These are phyloP conservation scores for Setaria italica DNA, from an alignment of 202 grass and related monocot genomes.

Conservation along the genomic window DNA sequence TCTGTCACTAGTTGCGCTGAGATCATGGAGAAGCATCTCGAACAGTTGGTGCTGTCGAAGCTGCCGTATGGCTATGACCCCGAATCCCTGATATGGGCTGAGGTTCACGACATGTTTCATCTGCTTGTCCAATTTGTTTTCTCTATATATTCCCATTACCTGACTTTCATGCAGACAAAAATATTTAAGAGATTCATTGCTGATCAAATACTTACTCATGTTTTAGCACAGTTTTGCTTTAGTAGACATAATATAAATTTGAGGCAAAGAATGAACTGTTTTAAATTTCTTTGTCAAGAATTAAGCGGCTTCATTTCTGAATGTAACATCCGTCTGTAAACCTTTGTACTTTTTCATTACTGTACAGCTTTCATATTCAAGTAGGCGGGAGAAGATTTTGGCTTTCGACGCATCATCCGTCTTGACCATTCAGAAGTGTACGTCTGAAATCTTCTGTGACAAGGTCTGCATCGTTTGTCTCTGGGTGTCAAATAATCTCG, in stretches of 20 bases:
- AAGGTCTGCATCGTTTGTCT: background rate
- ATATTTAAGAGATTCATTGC: background rate
- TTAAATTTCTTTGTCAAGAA: background rate
- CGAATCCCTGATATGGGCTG: background rate
- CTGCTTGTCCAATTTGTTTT: background rate
- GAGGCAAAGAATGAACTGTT: background rate
- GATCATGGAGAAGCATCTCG: constrained; percentile 78
- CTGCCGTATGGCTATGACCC: constrained; percentile 70
- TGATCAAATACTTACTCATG: background rate
- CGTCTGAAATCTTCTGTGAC: background rate
- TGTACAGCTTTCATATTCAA: background rate
- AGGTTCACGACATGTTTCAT: background rate
- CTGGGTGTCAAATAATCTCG: background rate
- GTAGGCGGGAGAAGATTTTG: background rate
- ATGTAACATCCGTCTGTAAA: background rate
- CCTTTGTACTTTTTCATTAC: background rate
- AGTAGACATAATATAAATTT: background rate
- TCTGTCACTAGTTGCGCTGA: constrained; percentile 56
- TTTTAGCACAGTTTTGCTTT: background rate
- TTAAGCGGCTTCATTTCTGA: background rate
- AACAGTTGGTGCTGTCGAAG: constrained; percentile 66
- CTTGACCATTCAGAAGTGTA: background rate
- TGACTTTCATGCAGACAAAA: background rate
- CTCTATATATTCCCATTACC: background rate
- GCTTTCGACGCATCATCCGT: background rate